phyloP scores from a whole-genome alignment of 257 asterid genomes.

The Nicotiana knightiana region DNA sequence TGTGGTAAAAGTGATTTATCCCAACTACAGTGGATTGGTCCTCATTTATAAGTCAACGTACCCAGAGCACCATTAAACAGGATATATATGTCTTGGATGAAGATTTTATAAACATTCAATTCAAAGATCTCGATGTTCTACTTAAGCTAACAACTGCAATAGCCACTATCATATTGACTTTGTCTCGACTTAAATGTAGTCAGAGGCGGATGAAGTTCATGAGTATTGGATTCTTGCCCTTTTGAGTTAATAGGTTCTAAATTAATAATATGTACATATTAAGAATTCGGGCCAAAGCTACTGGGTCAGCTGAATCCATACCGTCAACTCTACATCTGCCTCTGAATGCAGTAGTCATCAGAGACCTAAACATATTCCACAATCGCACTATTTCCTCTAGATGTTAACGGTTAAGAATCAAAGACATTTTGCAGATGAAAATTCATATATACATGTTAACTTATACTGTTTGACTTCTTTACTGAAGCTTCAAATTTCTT shows the following conservation, averaged over 20 bases:
- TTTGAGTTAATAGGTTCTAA: no score
- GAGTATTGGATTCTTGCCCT: no score
- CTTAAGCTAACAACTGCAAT: not conserved
- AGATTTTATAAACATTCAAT: not conserved
- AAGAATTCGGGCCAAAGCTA: no score
- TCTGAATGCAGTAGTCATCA: not conserved
- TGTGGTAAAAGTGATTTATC: not conserved
- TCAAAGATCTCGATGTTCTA: not conserved
- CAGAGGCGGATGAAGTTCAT: no score
- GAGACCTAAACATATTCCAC: not conserved
- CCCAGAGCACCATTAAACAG: not conserved
- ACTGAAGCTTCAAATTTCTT: not conserved
- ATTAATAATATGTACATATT: no score
- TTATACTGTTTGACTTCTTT: not conserved
- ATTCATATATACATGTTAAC: not conserved
- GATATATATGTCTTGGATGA: not conserved
- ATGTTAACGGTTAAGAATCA: not conserved
- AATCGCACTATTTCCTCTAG: not conserved
- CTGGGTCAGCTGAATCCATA: no score
- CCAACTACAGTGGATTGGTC: not conserved
- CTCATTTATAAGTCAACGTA: not conserved
- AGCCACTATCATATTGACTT: not conserved
- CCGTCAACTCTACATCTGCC: no score
- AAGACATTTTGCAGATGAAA: no score
- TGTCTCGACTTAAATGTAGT: not conserved